Percentiles rank a stretch among this genome's conserved stretches.
Conservation (phyloP, 495 filamentous ascomycete genomes). For the Penicillium riverlandense region DNA sequence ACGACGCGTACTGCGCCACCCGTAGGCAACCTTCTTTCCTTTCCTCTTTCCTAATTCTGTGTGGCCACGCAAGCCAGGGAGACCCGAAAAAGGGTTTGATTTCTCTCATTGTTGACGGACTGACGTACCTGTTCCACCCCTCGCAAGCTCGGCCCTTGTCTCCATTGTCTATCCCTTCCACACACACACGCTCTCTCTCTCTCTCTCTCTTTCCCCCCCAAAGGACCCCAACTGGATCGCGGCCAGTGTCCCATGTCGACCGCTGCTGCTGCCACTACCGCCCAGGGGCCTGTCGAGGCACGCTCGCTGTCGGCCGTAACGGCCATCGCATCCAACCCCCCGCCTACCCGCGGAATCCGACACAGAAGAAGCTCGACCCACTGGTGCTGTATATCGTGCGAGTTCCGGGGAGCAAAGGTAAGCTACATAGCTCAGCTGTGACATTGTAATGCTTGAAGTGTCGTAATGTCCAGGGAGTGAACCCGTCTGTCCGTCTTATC, state of each 20-base stretch:
- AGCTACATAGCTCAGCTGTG: conserved; percentile 8
- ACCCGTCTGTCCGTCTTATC: too few relatives aligned
- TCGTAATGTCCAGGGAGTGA: too few relatives aligned
- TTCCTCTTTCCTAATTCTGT: conserved; percentile 3
- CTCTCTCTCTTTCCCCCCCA: too few relatives aligned
- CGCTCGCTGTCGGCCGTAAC: conserved; percentile 75
- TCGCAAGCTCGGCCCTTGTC: too few relatives aligned
- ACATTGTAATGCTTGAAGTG: neutral
- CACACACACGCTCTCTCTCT: too few relatives aligned
- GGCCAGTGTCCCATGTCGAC: conserved; percentile 16
- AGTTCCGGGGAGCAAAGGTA: conserved; percentile 86
- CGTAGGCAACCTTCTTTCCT: conserved; percentile 12
- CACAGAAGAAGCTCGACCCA: conserved; percentile 53
- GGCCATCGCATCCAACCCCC: conserved; percentile 76
- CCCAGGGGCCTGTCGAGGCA: conserved; percentile 59
- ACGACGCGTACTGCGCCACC: conserved; percentile 15
- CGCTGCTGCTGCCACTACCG: conserved; percentile 9
- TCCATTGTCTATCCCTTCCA: too few relatives aligned
- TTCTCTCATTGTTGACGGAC: neutral
- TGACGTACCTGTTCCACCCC: neutral
- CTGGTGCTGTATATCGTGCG: conserved; percentile 84
- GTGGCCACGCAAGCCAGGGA: too few relatives aligned
- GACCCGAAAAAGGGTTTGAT: too few relatives aligned
- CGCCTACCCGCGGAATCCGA: conserved; percentile 69
- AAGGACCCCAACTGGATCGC: conserved; percentile 5